A percentile compares a stretch with the other conserved stretches of the same genome.
phyloP scores from a whole-genome alignment of 2,329 filamentous ascomycete species.

The Hymenoscyphus salicellus region DNA sequence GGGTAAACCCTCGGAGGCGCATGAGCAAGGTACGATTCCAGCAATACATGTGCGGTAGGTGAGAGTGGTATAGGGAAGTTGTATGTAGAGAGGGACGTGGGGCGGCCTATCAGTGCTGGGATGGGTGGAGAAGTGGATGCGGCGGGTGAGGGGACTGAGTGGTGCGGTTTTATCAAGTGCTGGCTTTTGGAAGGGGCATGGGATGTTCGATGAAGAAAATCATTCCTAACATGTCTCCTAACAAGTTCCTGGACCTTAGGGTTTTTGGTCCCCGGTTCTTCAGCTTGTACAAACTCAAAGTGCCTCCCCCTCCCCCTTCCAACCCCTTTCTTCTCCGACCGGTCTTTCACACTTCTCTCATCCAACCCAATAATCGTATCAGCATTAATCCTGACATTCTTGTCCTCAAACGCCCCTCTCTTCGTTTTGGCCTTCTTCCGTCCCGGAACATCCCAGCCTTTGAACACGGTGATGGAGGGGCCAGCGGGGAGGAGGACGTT shows the following conservation, averaged over 20 bases:
- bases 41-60: slow-evolving; percentile 15
- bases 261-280: slow-evolving; percentile 14
- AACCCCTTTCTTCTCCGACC: too few species aligned
- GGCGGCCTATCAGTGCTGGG: slow-evolving; percentile 12
- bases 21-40: slow-evolving; percentile 22
- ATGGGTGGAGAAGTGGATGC: neutral
- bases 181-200: neutral
- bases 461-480: slow-evolving; percentile 9
- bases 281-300: slow-evolving; percentile 23
- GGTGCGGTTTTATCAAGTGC: neutral
- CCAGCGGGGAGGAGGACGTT: slow-evolving; percentile 10
- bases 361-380: too few species aligned
- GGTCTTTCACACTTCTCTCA: too few species aligned
- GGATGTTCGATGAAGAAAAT: slow-evolving; percentile 15
- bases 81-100: slow-evolving; percentile 17
- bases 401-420: neutral
- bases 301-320: too few species aligned
- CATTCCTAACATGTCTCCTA: slow-evolving; percentile 24
- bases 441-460: slow-evolving; percentile 6
- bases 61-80: slow-evolving; percentile 20
- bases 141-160: neutral
- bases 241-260: slow-evolving; percentile 17
- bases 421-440: neutral
- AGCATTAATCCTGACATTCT: neutral
- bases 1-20: slow-evolving; percentile 20